phyloP scores from a whole-genome alignment of 768 basidiomycete genomes.

The Agrocybe praecox region DNA sequence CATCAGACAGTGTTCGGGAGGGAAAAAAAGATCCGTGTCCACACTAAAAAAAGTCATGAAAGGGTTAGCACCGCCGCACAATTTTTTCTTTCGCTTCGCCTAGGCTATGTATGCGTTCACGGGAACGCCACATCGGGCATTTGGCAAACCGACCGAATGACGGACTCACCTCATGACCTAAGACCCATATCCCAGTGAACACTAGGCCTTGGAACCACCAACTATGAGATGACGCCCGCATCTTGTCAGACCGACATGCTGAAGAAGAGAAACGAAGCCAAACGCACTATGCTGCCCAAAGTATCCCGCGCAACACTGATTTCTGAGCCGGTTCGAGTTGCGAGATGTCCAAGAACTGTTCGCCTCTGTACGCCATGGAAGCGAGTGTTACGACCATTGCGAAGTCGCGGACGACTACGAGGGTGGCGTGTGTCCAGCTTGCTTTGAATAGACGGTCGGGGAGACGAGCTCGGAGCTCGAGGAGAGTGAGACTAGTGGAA shows the following conservation, averaged over 20 bases:
- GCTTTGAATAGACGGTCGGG: not conserved
- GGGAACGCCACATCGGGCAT: too few relatives aligned
- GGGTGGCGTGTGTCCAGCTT: not conserved
- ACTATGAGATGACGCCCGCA: not conserved
- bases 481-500: not conserved
- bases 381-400: not conserved
- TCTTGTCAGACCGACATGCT: not conserved
- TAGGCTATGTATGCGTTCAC: too few relatives aligned
- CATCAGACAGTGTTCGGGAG: slow-evolving; percentile 47
- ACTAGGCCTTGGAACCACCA: slow-evolving; percentile 36
- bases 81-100: too few relatives aligned
- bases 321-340: not conserved
- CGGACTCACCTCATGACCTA: slow-evolving; percentile 46
- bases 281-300: not conserved
- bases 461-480: not conserved
- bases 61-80: not conserved
- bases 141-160: not conserved
- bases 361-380: not conserved
- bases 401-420: not conserved
- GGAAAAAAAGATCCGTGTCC: slow-evolving; percentile 60
- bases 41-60: slow-evolving; percentile 29
- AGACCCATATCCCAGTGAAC: slow-evolving; percentile 60
- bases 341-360: not conserved
- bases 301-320: not conserved
- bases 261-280: not conserved